Base-by-base conservation (phyloP, 129 eudicot species). In the Flaveria ramosissima region DNA sequence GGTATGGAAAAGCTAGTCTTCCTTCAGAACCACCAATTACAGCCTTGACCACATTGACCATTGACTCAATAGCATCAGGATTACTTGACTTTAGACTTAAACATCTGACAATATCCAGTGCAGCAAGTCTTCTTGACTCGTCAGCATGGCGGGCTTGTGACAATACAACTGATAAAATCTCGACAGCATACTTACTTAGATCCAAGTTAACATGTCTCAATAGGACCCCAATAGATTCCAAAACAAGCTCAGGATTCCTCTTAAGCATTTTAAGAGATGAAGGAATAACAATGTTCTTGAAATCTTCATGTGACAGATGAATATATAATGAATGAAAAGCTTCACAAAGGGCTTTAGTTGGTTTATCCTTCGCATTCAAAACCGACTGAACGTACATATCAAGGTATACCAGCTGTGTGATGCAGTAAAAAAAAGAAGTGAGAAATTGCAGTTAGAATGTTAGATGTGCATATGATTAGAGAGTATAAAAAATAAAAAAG, bases 21-120 rank as follows among this genome's bases (percentile, higher is more conserved):
- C 99, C 99, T 83, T 92, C 99, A n/a, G 95, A 92, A 81, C 99
- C 99, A 82, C 96, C 95, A 43, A 89, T 79, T 17, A 92, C 86
- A 80, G 89, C 85, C 85, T 86, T 95, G 64, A 92, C 61, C 19
- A 89, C 83, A 82, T 46, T 72, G 77, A 84, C 87, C 97, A 95
- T 89, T 26, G 88, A 82, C 75, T 87, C 96, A n/a, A 84, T 77
- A 64, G 90, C 92, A 86, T 95, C 99, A 12, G 99, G 99, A 80
- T 88, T 89, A 72, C 99, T 95, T 39, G 97, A 89, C 82, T 95
- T 95, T 76, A 79, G 79, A 70, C 99, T 83, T 71, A 95, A 66
- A 85, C 84, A 88, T 82, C 80, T 83, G 26, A 95, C 80, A 69
- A 95, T 89, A 71, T 84, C 83, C 53, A 95, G 81, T 68, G 97